Percentiles rank a stretch among this genome's conserved stretches.
phyloP scores from a whole-genome alignment of 78 protist species.

The Pigoraptor vietnamica region DNA sequence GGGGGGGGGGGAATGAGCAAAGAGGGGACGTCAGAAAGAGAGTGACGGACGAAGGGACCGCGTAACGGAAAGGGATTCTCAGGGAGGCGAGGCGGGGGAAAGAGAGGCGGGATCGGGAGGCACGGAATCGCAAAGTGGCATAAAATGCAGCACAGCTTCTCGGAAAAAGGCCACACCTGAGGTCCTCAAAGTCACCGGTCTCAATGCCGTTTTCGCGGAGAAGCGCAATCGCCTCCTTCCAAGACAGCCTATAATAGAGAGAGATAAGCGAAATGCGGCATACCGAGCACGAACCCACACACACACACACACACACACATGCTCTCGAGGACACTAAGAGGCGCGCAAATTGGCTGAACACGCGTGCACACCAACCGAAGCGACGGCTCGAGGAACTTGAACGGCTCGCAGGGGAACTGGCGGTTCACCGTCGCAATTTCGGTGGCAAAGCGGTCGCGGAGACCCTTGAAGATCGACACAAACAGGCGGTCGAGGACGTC shows the following conservation, averaged over 20 bases:
- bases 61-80: too few relatives aligned
- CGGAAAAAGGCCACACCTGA: constrained; percentile 10
- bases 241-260: neutral
- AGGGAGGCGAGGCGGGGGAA: too few relatives aligned
- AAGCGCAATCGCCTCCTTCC: constrained; percentile 68
- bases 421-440: constrained; percentile 20
- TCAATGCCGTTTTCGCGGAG: constrained; percentile 56
- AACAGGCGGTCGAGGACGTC: constrained; percentile 75
- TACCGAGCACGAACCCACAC: too few relatives aligned
- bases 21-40: neutral
- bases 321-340: neutral
- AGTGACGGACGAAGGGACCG: too few relatives aligned
- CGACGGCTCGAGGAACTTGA: constrained; percentile 65
- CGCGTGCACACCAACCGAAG: constrained; percentile 67
- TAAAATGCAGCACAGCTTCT: neutral
- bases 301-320: neutral
- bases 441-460: constrained; percentile 28
- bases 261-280: neutral
- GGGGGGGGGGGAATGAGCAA: neutral
- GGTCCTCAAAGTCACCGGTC: constrained; percentile 62
- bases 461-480: constrained; percentile 69
- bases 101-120: too few relatives aligned
- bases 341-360: constrained; percentile 27
- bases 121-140: too few relatives aligned
- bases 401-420: constrained; percentile 72